Conservation (phyloP, 2,329 filamentous ascomycete species). For the Phaeomoniella chlamydospora region DNA sequence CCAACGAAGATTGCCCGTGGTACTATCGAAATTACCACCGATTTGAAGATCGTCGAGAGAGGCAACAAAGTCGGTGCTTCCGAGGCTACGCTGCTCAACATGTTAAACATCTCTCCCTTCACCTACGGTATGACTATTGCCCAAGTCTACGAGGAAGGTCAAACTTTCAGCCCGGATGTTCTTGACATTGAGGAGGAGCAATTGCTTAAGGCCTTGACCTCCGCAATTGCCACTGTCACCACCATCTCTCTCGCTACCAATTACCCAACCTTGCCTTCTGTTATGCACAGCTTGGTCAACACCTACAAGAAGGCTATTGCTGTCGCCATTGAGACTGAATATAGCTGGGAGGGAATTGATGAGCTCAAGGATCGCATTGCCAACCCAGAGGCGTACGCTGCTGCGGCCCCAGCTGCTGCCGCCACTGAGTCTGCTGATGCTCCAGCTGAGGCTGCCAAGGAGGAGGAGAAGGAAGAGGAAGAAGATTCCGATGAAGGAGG, state of each 20-base stretch:
- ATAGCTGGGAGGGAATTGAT: slow-evolving; percentile 89
- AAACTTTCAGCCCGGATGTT: slow-evolving; percentile 73
- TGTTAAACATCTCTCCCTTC: slow-evolving; percentile 99
- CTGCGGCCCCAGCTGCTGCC: slow-evolving; percentile 58
- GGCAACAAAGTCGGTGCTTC: slow-evolving; percentile 92
- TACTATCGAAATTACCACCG: slow-evolving; percentile 99
- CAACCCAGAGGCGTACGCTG: slow-evolving; percentile 93
- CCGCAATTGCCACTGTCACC: slow-evolving; percentile 75
- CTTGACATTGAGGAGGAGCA: slow-evolving; percentile 92
- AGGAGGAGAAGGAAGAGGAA: slow-evolving; percentile 48
- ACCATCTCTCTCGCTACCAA: slow-evolving; percentile 80
- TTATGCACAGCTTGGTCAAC: slow-evolving; percentile 96
- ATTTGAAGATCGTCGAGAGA: slow-evolving; percentile 94
- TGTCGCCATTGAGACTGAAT: slow-evolving; percentile 79
- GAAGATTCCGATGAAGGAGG: slow-evolving; percentile 50
- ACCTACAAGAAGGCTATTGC: slow-evolving; percentile 92
- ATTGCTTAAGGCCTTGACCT: slow-evolving; percentile 69
- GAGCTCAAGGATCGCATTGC: slow-evolving; percentile 99
- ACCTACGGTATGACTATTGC: slow-evolving; percentile 95
- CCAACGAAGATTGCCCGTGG: slow-evolving; percentile 99
- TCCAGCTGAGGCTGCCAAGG: slow-evolving; percentile 34
- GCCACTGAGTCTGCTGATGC: slow-evolving; percentile 37
- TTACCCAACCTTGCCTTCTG: slow-evolving; percentile 91
- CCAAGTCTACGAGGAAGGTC: slow-evolving; percentile 96
- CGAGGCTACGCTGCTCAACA: slow-evolving; percentile 96